Evolutionary conservation across 805 yeast genomes (phyloP), one percentile per base, ranked within the genome.

Genomic region (Blastobotrys robertii): DNA sequence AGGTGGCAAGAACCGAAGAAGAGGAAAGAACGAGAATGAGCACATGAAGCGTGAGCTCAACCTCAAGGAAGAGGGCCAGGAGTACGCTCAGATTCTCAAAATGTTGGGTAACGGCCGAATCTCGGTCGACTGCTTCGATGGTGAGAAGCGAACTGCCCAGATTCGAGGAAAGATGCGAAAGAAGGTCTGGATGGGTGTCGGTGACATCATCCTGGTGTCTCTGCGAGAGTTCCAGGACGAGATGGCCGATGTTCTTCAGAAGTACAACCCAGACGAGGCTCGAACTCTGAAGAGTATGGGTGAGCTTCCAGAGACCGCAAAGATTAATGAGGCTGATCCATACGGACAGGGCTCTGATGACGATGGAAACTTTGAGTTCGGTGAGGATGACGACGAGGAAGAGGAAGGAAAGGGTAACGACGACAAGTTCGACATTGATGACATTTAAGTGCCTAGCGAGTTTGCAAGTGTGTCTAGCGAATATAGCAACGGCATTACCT

Each of bases 141-240:
- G 95, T 52, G 72, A 74, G 55, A 84, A 79, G 64, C 81, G 99
- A 73, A 77, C 87, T 77, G 98, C 95, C 13, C 98, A 90, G 63
- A 92, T 92, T 61, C 85, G 99, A 76, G 99, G 99, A 58, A 92
- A 92, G 65, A 77, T 92, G 70, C 84, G 99, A 77, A 92, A 92
- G 81, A 92, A 90, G 77, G 98, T 92, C 48, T 92, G 99, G 99
- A 88, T 92, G 86, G 84, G 84, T 38, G 97, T 87, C 66, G 98
- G 98, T 71, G 99, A 92, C 64, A 92, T 92, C 57, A 86, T 92
- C 55, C 72, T 92, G 61, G 92, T 90, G 38, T 88, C 96, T 6
- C 77, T 92, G 57, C 87, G 99, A 75, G 99, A 92, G 60, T 92
- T 92, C 79, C 97, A 92, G 69, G 97, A 90, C 60, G 95, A 85